Evolutionary conservation across 805 yeast genomes (phyloP), one percentile per base, ranked within the genome.

Genomic region (Myxozyma lipomycoides): DNA sequence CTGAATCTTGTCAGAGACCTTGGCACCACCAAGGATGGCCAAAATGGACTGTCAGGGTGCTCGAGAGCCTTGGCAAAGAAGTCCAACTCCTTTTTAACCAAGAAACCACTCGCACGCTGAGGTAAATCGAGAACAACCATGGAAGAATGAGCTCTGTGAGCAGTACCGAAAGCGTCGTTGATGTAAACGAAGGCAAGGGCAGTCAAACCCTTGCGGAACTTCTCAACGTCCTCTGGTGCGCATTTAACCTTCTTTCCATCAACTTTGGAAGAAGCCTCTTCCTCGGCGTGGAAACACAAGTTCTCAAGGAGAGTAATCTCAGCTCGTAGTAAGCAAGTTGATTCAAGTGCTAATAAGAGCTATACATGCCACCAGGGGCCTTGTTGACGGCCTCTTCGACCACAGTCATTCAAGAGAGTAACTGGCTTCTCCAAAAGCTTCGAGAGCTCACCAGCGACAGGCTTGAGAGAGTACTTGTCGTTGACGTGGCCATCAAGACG

Each of bases 141-240:
- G 43, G 98, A 93, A 49, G 97, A 89, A 79, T 93, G 98, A 59
- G 98, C 98, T 81, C 98, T 88, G 85, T 93, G 99, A 51, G 98
- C 97, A 59, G 98, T 93, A 73, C 98, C 98, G 68, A 93, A 93
- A 52, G 97, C 98, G 72, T 93, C 99, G 77, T 93, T 72, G 71
- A 93, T 82, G 78, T 93, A 93, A 61, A 93, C 95, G 67, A 93
- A 98, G 62, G 97, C 98, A 67, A 93, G 79, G 51, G 89, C 75
- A 65, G 96, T 86, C 75, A 93, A 82, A 69, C 86, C 82, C 67
- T 81, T 68, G 81, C 98, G 87, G 86, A 93, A 93, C 64, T 75
- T 79, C 68, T 77, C 83, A 63, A 93, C 97, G 61, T 73, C 86
- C 66, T 79, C 95, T 59, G 82, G 76, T 62, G 86, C 81, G 59